Base-by-base conservation (phyloP, 2,329 filamentous ascomycete genomes). In the Colletotrichum salicis region DNA sequence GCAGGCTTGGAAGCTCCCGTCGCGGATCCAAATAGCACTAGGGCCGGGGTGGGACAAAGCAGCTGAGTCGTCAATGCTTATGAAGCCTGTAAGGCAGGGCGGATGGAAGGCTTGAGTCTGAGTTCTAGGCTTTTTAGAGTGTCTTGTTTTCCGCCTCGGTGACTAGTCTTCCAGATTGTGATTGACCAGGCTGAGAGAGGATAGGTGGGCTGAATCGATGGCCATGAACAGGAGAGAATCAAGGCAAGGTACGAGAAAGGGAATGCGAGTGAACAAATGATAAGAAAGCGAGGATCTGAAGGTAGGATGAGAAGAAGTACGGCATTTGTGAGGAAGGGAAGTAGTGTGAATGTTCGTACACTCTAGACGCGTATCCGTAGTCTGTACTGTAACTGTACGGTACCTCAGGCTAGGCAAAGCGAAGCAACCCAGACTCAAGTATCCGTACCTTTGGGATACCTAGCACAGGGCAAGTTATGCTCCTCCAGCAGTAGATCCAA, bases 21-120 rank as follows among this genome's bases (percentile, higher is more conserved):
- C 69, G 69, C 69, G 69, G 58, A 71, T 71, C 64, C 64, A 68
- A 71, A 71, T 68, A 58, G 55, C 69, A 68, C 69, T 59, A 68
- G 64, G 69, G 64, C 57, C 64, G 13, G 63, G 33, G 58, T 57
- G 58, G 62, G 64, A 62, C 63, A 67, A 67, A 61, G 64, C 69
- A 68, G 59, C 64, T 58, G 52, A 63, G 33, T 71, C 64, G 69
- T 63, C 58, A 29, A 71, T 41, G 57, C 41, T 48, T 11, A 11
- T 22, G 41, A 48, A 37, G 61, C 33, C 57, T 63, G 55, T 56
- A 33, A 71, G 54, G 45, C 63, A 65, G 48, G 52, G 12, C 31
- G 57, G 64, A 54, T 31, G 24, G 33, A 19, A 27, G n/a, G 33
- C 12, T 27, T 33, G 27, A 64, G 58, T 48, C 35, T 24, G 41